These are phyloP conservation scores for Persicaria maculosa DNA, from an alignment of 148 eudicot genomes.

Conservation along the genomic window DNA sequence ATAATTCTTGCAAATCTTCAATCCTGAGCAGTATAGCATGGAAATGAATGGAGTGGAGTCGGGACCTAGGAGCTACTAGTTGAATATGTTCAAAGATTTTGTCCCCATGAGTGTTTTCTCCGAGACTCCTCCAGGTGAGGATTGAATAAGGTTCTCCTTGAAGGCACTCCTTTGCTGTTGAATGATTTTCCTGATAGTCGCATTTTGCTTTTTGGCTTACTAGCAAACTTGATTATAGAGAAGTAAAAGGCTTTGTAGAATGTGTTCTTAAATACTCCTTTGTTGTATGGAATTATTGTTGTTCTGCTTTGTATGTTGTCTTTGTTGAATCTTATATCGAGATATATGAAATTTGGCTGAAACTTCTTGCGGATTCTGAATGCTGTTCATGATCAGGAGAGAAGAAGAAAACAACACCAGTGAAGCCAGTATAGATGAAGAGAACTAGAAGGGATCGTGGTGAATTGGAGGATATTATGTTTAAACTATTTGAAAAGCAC, in stretches of 20 bases:
- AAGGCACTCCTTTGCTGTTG: not conserved
- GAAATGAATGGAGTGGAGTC: conserved; percentile 65
- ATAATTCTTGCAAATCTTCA: conserved; percentile 11
- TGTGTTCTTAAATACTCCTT: not conserved
- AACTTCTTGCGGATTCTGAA: not conserved
- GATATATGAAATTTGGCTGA: not conserved
- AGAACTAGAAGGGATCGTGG: conserved; percentile 99
- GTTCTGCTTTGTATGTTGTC: not conserved
- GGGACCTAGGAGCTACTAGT: conserved; percentile 76
- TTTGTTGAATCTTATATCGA: not conserved
- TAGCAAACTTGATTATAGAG: not conserved
- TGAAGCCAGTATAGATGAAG: conserved; percentile 77
- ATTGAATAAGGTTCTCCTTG: not conserved
- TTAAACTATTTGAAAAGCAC: conserved; percentile 87
- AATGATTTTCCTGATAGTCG: not conserved
- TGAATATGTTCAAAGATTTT: conserved; percentile 84
- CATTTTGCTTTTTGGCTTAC: not conserved
- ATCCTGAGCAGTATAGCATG: conserved; percentile 65
- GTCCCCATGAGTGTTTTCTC: conserved; percentile 93
- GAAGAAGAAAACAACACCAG: conserved; percentile 78
- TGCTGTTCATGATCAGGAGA: conserved; percentile 37
- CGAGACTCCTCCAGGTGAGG: conserved; percentile 63
- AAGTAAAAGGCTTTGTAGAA: not conserved
- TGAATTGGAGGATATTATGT: conserved; percentile 90
- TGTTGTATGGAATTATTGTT: not conserved